These are phyloP conservation scores for Verticillium tricorpus DNA, from an alignment of 2,329 filamentous ascomycete species.

Conservation along the genomic window DNA sequence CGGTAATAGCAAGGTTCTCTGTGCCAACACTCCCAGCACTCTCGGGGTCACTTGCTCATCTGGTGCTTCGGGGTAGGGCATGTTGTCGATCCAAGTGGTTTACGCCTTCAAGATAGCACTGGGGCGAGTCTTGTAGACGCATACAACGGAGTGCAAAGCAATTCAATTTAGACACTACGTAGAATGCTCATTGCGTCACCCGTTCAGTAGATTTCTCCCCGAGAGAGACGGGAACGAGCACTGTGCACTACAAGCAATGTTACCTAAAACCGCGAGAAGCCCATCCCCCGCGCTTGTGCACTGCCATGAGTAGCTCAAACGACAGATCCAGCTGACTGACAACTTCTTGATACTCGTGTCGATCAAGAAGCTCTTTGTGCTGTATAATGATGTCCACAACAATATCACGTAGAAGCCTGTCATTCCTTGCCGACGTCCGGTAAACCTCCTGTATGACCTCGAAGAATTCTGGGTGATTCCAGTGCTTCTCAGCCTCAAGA, in stretches of 20 bases:
- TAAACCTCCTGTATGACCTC: constrained; percentile 1
- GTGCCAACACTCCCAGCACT: neutral
- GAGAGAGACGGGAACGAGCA: too few species aligned
- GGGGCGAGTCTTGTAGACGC: too few species aligned
- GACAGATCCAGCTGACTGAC: neutral
- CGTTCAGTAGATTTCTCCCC: too few species aligned
- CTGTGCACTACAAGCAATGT: too few species aligned
- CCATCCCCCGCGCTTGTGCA: neutral
- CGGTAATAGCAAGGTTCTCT: neutral
- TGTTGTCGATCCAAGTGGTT: too few species aligned
- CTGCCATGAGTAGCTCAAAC: neutral
- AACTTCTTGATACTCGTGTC: neutral
- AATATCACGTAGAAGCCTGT: neutral
- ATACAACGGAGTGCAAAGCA: too few species aligned
- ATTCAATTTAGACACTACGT: too few species aligned
- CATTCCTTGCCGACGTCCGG: neutral
- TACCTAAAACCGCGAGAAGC: too few species aligned
- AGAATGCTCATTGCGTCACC: too few species aligned
- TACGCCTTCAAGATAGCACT: too few species aligned
- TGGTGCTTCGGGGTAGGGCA: neutral
- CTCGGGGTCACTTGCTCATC: neutral
- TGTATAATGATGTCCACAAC: neutral
- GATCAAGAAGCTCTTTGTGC: neutral
- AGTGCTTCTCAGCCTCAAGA: neutral
- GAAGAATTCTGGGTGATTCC: constrained; percentile 1